Conservation (phyloP, 2,329 filamentous ascomycete genomes). For the Aureobasidium zeae region DNA sequence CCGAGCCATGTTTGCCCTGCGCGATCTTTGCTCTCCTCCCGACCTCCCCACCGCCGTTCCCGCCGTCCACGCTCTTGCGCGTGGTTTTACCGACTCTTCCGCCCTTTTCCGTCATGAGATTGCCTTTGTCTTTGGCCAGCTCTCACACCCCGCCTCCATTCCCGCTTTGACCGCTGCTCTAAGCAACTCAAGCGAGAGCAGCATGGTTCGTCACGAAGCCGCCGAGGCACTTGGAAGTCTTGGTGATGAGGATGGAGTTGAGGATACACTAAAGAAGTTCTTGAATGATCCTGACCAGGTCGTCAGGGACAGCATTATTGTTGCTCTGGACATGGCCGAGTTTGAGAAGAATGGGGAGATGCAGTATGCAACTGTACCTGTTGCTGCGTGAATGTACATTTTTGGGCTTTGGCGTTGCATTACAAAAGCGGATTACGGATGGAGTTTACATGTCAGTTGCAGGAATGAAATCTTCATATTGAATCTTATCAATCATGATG, state of each 20-base stretch:
- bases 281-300: slow-evolving; percentile 86
- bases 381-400: slow-evolving; percentile 34
- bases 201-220: slow-evolving; percentile 97
- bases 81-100: slow-evolving; percentile 74
- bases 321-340: slow-evolving; percentile 95
- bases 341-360: slow-evolving; percentile 81
- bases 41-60: slow-evolving; percentile 80
- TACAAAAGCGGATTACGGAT: slow-evolving; percentile 4
- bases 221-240: slow-evolving; percentile 92
- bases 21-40: slow-evolving; percentile 88
- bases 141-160: slow-evolving; percentile 94
- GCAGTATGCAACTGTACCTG: slow-evolving; percentile 85
- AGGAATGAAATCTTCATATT: slow-evolving; percentile 6
- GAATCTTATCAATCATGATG: not conserved
- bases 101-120: slow-evolving; percentile 96
- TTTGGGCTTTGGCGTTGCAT: slow-evolving; percentile 3
- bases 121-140: slow-evolving; percentile 94
- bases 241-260: slow-evolving; percentile 86
- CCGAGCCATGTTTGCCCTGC: slow-evolving; percentile 93
- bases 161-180: slow-evolving; percentile 73
- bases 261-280: slow-evolving; percentile 73
- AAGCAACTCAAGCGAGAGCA: slow-evolving; percentile 69
- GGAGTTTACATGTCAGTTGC: slow-evolving; percentile 9
- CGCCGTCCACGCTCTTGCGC: slow-evolving; percentile 77
- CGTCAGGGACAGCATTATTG: slow-evolving; percentile 87